Evolutionary conservation across 1,139 yeast genomes (phyloP).

Genomic region (Kodamaea suecica): DNA sequence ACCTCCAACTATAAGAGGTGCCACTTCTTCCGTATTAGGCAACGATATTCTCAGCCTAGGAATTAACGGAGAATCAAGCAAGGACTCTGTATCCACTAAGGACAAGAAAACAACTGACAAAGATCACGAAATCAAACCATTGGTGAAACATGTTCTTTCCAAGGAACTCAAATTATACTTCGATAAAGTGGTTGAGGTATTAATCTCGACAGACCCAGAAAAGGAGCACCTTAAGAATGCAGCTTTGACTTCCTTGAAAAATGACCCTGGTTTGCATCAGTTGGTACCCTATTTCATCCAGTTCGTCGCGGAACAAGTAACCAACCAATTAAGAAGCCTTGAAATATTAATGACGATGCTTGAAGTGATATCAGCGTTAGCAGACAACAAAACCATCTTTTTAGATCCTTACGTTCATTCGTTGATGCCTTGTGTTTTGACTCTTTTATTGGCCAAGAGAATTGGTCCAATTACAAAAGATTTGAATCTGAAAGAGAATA

Average conservation of each 20-base stretch:
- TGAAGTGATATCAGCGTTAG: slow-evolving; percentile 81
- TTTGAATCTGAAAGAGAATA: slow-evolving; percentile 20
- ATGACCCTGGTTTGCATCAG: slow-evolving; percentile 96
- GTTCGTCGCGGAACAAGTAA: slow-evolving; percentile 92
- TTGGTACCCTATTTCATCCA: slow-evolving; percentile 94
- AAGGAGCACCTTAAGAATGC: slow-evolving; percentile 66
- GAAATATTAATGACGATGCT: slow-evolving; percentile 81
- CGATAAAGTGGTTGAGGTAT: slow-evolving; percentile 83
- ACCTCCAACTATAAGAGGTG: slow-evolving; percentile 70
- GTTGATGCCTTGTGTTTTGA: slow-evolving; percentile 89
- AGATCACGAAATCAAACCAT: slow-evolving; percentile 80
- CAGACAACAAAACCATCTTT: slow-evolving; percentile 81
- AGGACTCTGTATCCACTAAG: slow-evolving; percentile 20
- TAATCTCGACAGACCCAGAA: slow-evolving; percentile 56
- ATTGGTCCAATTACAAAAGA: slow-evolving; percentile 61
- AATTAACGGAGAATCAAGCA: slow-evolving; percentile 16
- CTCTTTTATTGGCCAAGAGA: slow-evolving; percentile 82
- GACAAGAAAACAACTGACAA: slow-evolving; percentile 40
- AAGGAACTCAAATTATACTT: slow-evolving; percentile 92
- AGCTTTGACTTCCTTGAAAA: slow-evolving; percentile 77
- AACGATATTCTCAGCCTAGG: slow-evolving; percentile 36
- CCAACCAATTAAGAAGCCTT: slow-evolving; percentile 77
- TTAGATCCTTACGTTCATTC: slow-evolving; percentile 96
- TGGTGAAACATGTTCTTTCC: slow-evolving; percentile 94
- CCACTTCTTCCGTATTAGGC: slow-evolving; percentile 50